Conservation (phyloP, 139 green algal genomes). For the Edaphochlamys debaryana region DNA sequence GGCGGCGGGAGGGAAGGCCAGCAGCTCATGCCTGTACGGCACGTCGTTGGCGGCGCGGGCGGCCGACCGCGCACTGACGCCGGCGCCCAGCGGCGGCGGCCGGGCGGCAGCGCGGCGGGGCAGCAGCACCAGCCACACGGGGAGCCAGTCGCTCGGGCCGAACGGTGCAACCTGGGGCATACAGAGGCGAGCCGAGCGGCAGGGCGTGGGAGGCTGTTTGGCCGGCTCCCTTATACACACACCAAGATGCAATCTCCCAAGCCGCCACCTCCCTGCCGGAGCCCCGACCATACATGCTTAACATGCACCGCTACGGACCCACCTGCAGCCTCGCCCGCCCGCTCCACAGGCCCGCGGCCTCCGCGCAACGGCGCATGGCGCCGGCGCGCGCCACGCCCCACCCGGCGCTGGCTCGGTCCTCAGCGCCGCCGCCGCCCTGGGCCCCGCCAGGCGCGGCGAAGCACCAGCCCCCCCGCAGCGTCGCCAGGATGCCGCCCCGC, state of each 20-base stretch:
- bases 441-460: too few relatives aligned
- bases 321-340: neutral
- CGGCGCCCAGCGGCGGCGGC: too few relatives aligned
- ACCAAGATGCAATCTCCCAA: neutral
- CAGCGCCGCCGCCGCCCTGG: neutral
- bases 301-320: neutral
- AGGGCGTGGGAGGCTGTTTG: too few relatives aligned
- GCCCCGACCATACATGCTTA: neutral
- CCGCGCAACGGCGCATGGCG: neutral
- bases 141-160: neutral
- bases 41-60: too few relatives aligned
- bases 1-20: neutral
- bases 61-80: too few relatives aligned
- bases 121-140: constrained; percentile 17
- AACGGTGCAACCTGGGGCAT: constrained; percentile 3
- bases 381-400: neutral
- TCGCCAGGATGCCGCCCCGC: neutral
- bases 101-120: neutral
- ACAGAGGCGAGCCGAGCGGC: too few relatives aligned
- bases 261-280: too few relatives aligned
- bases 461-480: neutral
- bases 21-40: neutral
- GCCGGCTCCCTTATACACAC: too few relatives aligned
- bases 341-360: neutral
- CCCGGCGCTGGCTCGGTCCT: neutral